Conservation (phyloP, 2,329 filamentous ascomycete genomes). For the Diaporthe sp. region DNA sequence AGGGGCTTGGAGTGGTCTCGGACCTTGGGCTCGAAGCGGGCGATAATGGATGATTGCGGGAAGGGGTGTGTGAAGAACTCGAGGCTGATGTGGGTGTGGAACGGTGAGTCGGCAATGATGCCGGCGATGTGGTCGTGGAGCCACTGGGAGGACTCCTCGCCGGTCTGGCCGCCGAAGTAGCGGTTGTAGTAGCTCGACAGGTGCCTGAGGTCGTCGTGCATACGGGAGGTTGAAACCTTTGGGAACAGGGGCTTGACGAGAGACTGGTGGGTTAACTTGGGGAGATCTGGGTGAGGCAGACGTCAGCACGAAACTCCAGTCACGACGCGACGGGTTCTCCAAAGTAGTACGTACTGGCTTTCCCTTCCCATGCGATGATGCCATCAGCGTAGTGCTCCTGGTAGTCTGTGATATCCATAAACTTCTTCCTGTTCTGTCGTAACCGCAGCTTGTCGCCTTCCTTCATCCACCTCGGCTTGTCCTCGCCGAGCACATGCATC, state of each 20-base stretch:
- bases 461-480: conserved; percentile 75
- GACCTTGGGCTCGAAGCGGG: conserved; percentile 66
- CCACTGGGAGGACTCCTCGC: conserved; percentile 50
- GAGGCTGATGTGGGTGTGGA: conserved; percentile 53
- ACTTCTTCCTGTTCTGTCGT: conserved; percentile 74
- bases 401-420: conserved; percentile 79
- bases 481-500: conserved; percentile 74
- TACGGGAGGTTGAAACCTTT: conserved; percentile 72
- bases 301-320: background rate
- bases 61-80: conserved; percentile 74
- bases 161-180: conserved; percentile 60
- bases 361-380: conserved; percentile 42
- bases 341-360: conserved; percentile 45
- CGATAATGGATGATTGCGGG: conserved; percentile 79
- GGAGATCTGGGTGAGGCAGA: conserved; percentile 45
- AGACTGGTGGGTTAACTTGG: conserved; percentile 60
- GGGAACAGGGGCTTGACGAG: conserved; percentile 68
- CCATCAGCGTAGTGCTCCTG: conserved; percentile 59
- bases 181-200: conserved; percentile 72
- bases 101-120: conserved; percentile 51
- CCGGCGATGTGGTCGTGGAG: conserved; percentile 51
- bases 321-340: background rate
- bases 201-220: conserved; percentile 73
- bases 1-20: conserved; percentile 49
- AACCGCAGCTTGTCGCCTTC: conserved; percentile 81